Conservation (phyloP, 345 rosid genomes). For the Citrus australasica region DNA sequence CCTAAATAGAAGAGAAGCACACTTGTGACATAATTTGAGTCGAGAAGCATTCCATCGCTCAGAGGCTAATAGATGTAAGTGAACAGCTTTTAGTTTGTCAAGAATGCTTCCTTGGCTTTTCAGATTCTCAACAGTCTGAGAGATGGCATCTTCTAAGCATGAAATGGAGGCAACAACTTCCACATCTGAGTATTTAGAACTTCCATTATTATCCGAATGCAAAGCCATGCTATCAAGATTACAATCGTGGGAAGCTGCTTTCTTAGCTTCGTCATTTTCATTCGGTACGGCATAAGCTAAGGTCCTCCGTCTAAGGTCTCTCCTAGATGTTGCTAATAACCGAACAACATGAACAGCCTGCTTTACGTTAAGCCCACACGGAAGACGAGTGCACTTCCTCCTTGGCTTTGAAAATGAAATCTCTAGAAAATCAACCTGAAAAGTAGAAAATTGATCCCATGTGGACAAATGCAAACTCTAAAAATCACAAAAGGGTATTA, state of each 20-base stretch:
- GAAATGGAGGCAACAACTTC: conserved; percentile 22
- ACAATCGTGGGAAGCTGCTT: conserved; percentile 22
- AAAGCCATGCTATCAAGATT: conserved; percentile 16
- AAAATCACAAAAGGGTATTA: not conserved
- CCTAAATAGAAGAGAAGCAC: not conserved
- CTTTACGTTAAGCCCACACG: conserved; percentile 11
- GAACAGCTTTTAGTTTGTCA: conserved; percentile 50
- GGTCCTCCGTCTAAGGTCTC: conserved; percentile 16
- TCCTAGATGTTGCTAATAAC: conserved; percentile 12
- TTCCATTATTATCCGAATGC: conserved; percentile 21
- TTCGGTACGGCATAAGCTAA: conserved; percentile 22
- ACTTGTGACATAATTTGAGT: conserved; percentile 58
- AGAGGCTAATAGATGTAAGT: conserved; percentile 58
- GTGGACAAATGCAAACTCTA: not conserved
- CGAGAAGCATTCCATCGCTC: conserved; percentile 61
- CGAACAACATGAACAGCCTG: conserved; percentile 9
- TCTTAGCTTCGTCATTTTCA: conserved; percentile 28
- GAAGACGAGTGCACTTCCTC: conserved; percentile 21
- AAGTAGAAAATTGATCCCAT: not conserved
- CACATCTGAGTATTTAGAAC: conserved; percentile 17
- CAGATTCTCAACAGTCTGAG: conserved; percentile 20
- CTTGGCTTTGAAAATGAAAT: conserved; percentile 16
- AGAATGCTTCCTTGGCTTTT: conserved; percentile 30
- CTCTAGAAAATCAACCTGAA: conserved; percentile 35
- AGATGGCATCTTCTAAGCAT: conserved; percentile 19